These are phyloP conservation scores for Diplodia mutila DNA, from an alignment of 2,329 filamentous ascomycete species.

Conservation along the genomic window DNA sequence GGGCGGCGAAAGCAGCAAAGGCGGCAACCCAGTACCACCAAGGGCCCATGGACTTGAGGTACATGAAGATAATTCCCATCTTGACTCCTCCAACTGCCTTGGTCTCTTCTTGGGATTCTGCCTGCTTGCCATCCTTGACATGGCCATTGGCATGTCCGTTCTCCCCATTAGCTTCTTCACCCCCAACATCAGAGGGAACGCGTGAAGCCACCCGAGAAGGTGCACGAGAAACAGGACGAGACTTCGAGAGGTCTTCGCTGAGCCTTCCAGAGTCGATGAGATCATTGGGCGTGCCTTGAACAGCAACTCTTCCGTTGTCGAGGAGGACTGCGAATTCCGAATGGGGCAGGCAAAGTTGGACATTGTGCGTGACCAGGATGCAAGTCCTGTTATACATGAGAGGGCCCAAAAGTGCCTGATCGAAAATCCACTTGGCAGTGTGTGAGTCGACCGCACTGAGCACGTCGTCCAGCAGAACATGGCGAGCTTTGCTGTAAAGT, in stretches of 20 bases:
- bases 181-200: constrained; percentile 74
- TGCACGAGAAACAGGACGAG: constrained; percentile 68
- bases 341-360: constrained; percentile 80
- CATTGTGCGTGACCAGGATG: constrained; percentile 93
- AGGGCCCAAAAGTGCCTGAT: constrained; percentile 85
- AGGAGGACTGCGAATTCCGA: constrained; percentile 82
- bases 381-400: constrained; percentile 89
- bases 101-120: constrained; percentile 58
- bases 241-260: constrained; percentile 81
- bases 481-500: constrained; percentile 91
- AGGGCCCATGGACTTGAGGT: constrained; percentile 87
- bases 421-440: constrained; percentile 97
- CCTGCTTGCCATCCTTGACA: constrained; percentile 43
- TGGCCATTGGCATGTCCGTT: constrained; percentile 47
- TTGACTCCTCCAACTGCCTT: constrained; percentile 89
- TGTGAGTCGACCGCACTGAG: constrained; percentile 96
- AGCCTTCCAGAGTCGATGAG: constrained; percentile 87
- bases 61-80: constrained; percentile 81
- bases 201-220: constrained; percentile 77
- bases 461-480: constrained; percentile 91
- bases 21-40: constrained; percentile 94
- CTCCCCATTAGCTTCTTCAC: constrained; percentile 51
- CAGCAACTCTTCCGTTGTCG: constrained; percentile 79
- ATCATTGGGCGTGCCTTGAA: constrained; percentile 76
- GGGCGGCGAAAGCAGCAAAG: constrained; percentile 72